These are phyloP conservation scores for Leccinum barrowsii DNA, from an alignment of 768 basidiomycete genomes.

Conservation along the genomic window DNA sequence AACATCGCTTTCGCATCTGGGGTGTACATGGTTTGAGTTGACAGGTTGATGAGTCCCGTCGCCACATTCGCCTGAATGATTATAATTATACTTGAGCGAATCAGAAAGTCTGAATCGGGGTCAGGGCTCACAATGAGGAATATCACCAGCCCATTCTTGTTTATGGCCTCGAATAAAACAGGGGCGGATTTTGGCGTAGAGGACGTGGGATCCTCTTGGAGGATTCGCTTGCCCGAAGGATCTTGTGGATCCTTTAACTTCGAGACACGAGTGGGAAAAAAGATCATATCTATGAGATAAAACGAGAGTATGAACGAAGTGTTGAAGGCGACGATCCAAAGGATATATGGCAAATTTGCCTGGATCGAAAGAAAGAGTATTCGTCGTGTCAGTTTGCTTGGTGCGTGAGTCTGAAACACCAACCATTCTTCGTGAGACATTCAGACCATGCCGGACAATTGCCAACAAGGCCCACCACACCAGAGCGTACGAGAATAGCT, in stretches of 20 bases:
- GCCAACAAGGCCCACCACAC: constrained; percentile 74
- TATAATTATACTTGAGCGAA: neutral
- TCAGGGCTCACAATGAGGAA: constrained; percentile 71
- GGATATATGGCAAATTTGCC: constrained; percentile 86
- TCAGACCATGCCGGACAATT: constrained; percentile 28
- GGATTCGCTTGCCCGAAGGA: constrained; percentile 23
- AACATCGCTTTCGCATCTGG: constrained; percentile 52
- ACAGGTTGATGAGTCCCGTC: constrained; percentile 83
- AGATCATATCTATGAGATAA: constrained; percentile 67
- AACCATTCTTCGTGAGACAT: constrained; percentile 62
- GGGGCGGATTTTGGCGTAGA: constrained; percentile 33
- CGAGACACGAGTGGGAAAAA: constrained; percentile 49
- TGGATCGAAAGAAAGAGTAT: constrained; percentile 27
- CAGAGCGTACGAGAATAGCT: constrained; percentile 71
- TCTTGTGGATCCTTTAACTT: constrained; percentile 23
- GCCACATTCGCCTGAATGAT: constrained; percentile 71
- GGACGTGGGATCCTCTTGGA: constrained; percentile 22
- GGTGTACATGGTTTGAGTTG: constrained; percentile 78
- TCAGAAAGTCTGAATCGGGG: neutral
- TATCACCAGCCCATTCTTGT: constrained; percentile 71
- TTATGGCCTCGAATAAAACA: constrained; percentile 72
- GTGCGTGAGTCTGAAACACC: constrained; percentile 22
- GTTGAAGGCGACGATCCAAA: constrained; percentile 91
- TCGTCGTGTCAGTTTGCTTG: constrained; percentile 34
- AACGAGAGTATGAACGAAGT: constrained; percentile 80